Percentiles rank a stretch among this genome's conserved stretches.
phyloP scores from a whole-genome alignment of 1,139 yeast species.

The Pichia sp. region DNA sequence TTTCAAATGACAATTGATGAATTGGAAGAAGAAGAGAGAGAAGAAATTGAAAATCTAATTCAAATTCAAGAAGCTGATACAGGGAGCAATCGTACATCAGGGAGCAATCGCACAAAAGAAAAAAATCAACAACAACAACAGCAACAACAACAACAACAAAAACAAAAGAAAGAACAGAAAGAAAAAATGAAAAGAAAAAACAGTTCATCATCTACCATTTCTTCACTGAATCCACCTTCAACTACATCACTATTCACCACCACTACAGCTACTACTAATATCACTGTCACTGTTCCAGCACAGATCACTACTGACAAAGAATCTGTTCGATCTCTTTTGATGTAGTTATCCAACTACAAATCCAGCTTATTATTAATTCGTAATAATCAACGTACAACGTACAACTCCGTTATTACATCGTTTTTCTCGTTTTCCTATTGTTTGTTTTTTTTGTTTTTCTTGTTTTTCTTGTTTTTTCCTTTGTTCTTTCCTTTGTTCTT shows the following conservation, averaged over 20 bases:
- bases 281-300: neutral
- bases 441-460: too few species aligned
- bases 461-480: too few species aligned
- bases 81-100: conserved; percentile 12
- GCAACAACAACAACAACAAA: conserved; percentile 13
- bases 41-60: too few species aligned
- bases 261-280: neutral
- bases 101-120: conserved; percentile 15
- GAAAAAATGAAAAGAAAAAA: too few species aligned
- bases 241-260: neutral
- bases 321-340: neutral
- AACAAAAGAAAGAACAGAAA: conserved; percentile 7
- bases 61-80: conserved; percentile 4
- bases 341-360: too few species aligned
- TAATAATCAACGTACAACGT: too few species aligned
- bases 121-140: conserved; percentile 3
- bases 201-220: too few species aligned
- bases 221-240: neutral
- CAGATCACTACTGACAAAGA: too few species aligned
- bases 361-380: too few species aligned
- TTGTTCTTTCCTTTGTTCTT: too few species aligned
- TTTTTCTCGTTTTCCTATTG: too few species aligned
- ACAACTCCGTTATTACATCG: too few species aligned
- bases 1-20: conserved; percentile 8
- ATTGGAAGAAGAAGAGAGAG: conserved; percentile 13